These are phyloP conservation scores for Trichoderma sp. DNA, from an alignment of 2,329 filamentous ascomycete genomes.

Conservation along the genomic window DNA sequence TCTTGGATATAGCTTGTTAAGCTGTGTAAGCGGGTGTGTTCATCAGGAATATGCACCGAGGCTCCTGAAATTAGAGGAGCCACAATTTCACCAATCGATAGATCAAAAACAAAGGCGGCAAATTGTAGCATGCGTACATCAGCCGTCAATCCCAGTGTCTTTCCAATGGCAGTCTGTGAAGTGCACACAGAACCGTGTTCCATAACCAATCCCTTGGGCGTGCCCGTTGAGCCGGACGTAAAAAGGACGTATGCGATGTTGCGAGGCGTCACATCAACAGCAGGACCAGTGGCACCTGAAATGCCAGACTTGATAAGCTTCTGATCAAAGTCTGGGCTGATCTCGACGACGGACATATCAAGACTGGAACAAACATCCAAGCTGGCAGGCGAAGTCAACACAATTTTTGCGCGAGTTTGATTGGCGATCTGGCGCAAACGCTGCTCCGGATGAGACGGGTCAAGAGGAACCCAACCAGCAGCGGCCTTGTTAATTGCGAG, in stretches of 20 bases:
- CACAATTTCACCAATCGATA: slow-evolving; percentile 20
- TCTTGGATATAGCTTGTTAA: slow-evolving; percentile 1
- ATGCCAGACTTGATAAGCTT: neutral
- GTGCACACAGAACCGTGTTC: slow-evolving; percentile 18
- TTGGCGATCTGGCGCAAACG: slow-evolving; percentile 25
- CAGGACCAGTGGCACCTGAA: neutral
- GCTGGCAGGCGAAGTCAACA: slow-evolving; percentile 27
- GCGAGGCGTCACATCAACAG: neutral
- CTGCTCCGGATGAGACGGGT: slow-evolving; percentile 29
- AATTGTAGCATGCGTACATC: slow-evolving; percentile 25
- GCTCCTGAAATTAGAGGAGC: slow-evolving; percentile 12
- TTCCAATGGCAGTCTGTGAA: neutral
- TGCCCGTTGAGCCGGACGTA: slow-evolving; percentile 23
- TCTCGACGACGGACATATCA: slow-evolving; percentile 23
- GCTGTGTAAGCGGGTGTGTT: slow-evolving; percentile 1
- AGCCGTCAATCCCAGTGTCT: neutral
- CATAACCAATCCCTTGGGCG: slow-evolving; percentile 22
- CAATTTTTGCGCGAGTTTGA: slow-evolving; percentile 23
- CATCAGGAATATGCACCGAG: slow-evolving; percentile 10
- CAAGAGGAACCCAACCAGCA: slow-evolving; percentile 31
- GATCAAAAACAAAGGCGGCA: slow-evolving; percentile 27
- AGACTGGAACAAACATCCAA: slow-evolving; percentile 32
- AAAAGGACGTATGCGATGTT: slow-evolving; percentile 24
- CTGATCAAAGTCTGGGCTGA: neutral
- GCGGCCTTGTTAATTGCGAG: slow-evolving; percentile 32